Evolutionary conservation across 495 filamentous ascomycete genomes (phyloP).

Genomic region (Xylaria venustula): DNA sequence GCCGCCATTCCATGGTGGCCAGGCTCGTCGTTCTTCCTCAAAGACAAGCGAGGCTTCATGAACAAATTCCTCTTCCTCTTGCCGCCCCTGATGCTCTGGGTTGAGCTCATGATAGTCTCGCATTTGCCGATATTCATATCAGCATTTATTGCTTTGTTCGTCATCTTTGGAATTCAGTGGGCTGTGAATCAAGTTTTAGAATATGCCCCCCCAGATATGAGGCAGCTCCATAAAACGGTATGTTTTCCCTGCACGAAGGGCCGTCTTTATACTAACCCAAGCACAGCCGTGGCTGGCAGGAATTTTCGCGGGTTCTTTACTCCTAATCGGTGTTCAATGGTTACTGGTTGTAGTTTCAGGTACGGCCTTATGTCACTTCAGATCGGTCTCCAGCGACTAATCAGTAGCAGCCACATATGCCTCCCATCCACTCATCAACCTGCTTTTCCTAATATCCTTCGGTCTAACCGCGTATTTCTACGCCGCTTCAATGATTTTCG

Average conservation of each 20-base stretch:
- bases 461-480: conserved; percentile 81
- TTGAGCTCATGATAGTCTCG: conserved; percentile 68
- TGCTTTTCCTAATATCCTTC: conserved; percentile 66
- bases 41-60: conserved; percentile 71
- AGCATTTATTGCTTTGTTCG: conserved; percentile 64
- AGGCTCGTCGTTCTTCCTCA: conserved; percentile 55
- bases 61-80: conserved; percentile 88
- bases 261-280: conserved; percentile 14
- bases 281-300: conserved; percentile 82
- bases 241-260: conserved; percentile 26
- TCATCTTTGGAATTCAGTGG: conserved; percentile 74
- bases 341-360: conserved; percentile 66
- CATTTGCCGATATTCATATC: conserved; percentile 71
- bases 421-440: conserved; percentile 66
- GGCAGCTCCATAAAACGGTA: conserved; percentile 83
- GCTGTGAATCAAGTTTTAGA: conserved; percentile 70
- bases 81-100: conserved; percentile 74
- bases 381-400: conserved; percentile 5
- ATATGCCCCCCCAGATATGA: conserved; percentile 81
- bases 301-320: conserved; percentile 85
- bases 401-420: conserved; percentile 58
- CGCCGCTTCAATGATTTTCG: conserved; percentile 73
- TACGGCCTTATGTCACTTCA: conserved; percentile 16
- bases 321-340: conserved; percentile 80
- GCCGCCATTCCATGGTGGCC: conserved; percentile 60